Evolutionary conservation across 106 monocot species (phyloP), one percentile per base, ranked within the genome.

Genomic region (Alisma plantagoaquatica): DNA sequence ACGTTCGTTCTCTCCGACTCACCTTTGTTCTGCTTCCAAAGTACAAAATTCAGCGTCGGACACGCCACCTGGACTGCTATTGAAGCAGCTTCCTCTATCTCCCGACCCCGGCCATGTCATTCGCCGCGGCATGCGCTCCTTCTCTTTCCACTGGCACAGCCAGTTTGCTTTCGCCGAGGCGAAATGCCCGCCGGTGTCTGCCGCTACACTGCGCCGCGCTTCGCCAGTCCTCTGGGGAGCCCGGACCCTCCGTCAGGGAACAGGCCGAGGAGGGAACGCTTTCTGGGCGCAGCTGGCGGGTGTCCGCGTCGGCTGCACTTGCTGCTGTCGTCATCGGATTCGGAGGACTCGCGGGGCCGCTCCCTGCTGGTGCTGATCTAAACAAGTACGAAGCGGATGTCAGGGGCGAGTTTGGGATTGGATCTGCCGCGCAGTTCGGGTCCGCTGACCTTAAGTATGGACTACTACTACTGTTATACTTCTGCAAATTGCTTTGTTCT

Each of bases 371-470:
- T 18, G 96, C 96, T 4, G 96, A 96, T 9, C 84, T 96, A 24
- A 96, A 96, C 60, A 96, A 81, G 73, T 89, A 64, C 66, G 96
- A 96, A 53, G 89, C 88, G 22, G 75, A 81, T 0, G 17, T 72
- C 26, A 64, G 96, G 4, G 96, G 96, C 3, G 96, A 96, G 73
- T 96, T 96, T 21, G 96, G 96, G 59, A 85, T 96, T 11, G 84
- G 94, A 8, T 96, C 96, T 2, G 88, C 96, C 32, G 88, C 96
- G 31, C 96, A 96, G 57, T 96, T 69, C 46, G 96, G 96, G 1
- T 89, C 88, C 5, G 89, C 96, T 0, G 96, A 96, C 47, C 96
- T 96, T 69, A 96, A 73, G 88, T 96, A 17, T 33, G 58, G 9
- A 14, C 6, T 38, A 2, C 27, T 45, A 30, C 49, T 35, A n/a